Evolutionary conservation across 2,329 filamentous ascomycete genomes (phyloP), one percentile per base, ranked within the genome.

Genomic region (Alternaria sp.): DNA sequence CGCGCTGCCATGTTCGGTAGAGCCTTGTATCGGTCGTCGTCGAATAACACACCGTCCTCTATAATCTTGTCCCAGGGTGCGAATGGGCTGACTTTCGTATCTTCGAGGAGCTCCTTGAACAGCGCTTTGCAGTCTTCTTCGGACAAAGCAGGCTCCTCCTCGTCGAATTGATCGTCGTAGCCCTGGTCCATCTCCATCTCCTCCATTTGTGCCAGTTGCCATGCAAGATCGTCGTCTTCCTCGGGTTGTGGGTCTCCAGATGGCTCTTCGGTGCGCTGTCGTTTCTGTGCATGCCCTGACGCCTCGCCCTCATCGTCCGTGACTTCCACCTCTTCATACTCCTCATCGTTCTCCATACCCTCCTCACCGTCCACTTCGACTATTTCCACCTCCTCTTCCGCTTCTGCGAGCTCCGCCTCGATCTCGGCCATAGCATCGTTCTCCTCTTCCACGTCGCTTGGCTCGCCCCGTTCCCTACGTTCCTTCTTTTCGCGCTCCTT

Each of bases 211-310:
- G 92, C 92, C 12, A 99, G 85, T 75, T 99, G 96, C 76, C 90
- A 94, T 36, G 93, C 94, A 71, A 99, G 96, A 74, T 99, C 96
- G 57, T 94, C 95, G 78, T 98, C 96, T 59, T 91, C 92, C 73
- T 97, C 95, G 8, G 96, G 81, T 0, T 84, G 82, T 49, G 82
- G 80, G 12, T 85, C 81, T 71, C 52, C 83, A 67, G 62, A 62
- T 40, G 36, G 83, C 73, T 63, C 82, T 72, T 73, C 82, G 74
- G 69, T 88, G 74, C 78, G 85, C 75, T 77, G 82, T 59, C 79
- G 85, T 80, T 83, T 88, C 61, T 76, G 81, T 68, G 80, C 77
- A 62, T 87, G 85, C 11, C 59, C 59, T 4, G 51, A 36, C 3
- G 84, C 83, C 59, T 82, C 82, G 2, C 77, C 79, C 63, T 85